Conservation (phyloP, 352 stramenopile species). For the Phytophthora palmivora region DNA sequence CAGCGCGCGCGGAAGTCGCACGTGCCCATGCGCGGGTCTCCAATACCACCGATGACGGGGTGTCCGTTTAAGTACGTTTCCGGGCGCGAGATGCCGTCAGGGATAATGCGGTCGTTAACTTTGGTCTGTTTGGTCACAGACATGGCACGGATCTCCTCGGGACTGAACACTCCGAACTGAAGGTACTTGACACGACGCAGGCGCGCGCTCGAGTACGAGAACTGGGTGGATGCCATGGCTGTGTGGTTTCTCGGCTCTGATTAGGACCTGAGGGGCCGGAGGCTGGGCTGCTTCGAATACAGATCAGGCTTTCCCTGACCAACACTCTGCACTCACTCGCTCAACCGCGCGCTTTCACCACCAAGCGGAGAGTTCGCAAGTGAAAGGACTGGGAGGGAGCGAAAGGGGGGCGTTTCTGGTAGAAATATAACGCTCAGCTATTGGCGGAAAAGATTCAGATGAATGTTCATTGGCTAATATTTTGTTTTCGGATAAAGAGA, state of each 20-base stretch:
- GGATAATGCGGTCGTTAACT: slow-evolving; percentile 96
- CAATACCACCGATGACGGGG: slow-evolving; percentile 97
- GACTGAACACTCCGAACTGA: slow-evolving; percentile 98
- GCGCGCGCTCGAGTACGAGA: slow-evolving; percentile 96
- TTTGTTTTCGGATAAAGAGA: slow-evolving; percentile 4
- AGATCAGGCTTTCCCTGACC: slow-evolving; percentile 17
- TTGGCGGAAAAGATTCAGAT: slow-evolving; percentile 37
- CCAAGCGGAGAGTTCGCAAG: slow-evolving; percentile 78
- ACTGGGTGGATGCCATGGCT: slow-evolving; percentile 88
- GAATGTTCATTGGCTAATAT: slow-evolving; percentile 14
- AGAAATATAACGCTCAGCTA: slow-evolving; percentile 8
- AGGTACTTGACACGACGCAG: slow-evolving; percentile 97
- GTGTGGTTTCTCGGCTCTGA: not conserved
- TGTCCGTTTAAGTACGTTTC: slow-evolving; percentile 93
- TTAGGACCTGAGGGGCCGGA: not conserved
- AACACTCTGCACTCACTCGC: slow-evolving; percentile 36
- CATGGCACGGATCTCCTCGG: slow-evolving; percentile 97
- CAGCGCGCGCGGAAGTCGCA: slow-evolving; percentile 90
- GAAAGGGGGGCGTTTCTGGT: slow-evolving; percentile 27
- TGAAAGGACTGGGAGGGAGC: slow-evolving; percentile 41
- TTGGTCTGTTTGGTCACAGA: slow-evolving; percentile 97
- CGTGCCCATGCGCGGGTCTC: slow-evolving; percentile 98
- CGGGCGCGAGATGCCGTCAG: slow-evolving; percentile 94
- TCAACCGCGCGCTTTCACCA: slow-evolving; percentile 40
- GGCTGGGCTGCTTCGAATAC: slow-evolving; percentile 2